These are phyloP conservation scores for Russula sp. DNA, from an alignment of 768 basidiomycete species.

Conservation along the genomic window DNA sequence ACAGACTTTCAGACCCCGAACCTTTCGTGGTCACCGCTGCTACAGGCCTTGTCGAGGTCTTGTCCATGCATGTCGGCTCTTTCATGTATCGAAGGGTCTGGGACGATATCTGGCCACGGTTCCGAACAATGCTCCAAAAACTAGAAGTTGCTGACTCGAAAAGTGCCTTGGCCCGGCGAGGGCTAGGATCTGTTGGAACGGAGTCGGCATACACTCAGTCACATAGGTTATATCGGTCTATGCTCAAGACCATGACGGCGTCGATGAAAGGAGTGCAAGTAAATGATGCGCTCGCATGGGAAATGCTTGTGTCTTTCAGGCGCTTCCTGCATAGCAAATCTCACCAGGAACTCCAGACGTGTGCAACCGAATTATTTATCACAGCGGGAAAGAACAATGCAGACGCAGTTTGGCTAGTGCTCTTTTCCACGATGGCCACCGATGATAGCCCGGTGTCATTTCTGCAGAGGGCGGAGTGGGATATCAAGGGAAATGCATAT, in stretches of 20 bases:
- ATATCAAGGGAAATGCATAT: constrained; percentile 40
- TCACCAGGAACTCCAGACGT: constrained; percentile 67
- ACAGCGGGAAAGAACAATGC: constrained; percentile 54
- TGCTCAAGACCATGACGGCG: constrained; percentile 66
- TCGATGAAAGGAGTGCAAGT: constrained; percentile 60
- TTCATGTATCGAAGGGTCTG: constrained; percentile 84
- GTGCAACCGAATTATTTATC: constrained; percentile 57
- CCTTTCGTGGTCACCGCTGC: constrained; percentile 76
- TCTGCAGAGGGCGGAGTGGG: constrained; percentile 52
- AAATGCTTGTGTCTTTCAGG: constrained; percentile 66
- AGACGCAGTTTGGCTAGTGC: constrained; percentile 80
- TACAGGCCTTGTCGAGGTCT: constrained; percentile 60
- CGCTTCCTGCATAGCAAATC: constrained; percentile 62
- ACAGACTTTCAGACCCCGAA: constrained; percentile 67
- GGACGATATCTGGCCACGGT: constrained; percentile 92
- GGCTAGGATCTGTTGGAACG: constrained; percentile 44
- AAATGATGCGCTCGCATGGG: constrained; percentile 71
- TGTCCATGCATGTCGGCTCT: constrained; percentile 64
- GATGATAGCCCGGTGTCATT: constrained; percentile 40
- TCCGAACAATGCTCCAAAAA: constrained; percentile 49
- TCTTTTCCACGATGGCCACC: constrained; percentile 47
- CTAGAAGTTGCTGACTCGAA: constrained; percentile 57
- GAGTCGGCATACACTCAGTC: constrained; percentile 74
- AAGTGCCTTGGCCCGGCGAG: constrained; percentile 59
- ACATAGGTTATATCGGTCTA: constrained; percentile 70